Conservation (phyloP, 768 basidiomycete species). For the Wakefieldia striispora region DNA sequence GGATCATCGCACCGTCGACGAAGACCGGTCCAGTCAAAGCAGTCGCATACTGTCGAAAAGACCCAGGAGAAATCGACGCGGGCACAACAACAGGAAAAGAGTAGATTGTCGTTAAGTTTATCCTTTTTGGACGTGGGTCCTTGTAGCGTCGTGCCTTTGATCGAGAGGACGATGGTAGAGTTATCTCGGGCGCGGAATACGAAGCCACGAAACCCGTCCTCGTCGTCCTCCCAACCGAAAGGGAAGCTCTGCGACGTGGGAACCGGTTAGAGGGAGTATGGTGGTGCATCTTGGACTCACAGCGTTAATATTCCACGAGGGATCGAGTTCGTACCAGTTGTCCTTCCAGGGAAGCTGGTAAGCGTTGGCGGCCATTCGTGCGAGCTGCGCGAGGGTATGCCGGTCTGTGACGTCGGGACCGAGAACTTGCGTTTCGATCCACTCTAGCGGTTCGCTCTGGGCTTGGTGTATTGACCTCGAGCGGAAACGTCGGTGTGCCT, state of each 20-base stretch:
- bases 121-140: constrained; percentile 89
- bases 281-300: constrained; percentile 20
- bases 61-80: constrained; percentile 85
- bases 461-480: constrained; percentile 45
- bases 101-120: constrained; percentile 87
- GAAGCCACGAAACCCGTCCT: constrained; percentile 85
- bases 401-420: constrained; percentile 79
- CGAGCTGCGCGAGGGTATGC: constrained; percentile 79
- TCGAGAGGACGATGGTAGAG: constrained; percentile 78
- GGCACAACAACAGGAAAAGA: constrained; percentile 94
- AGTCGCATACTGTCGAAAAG: constrained; percentile 84
- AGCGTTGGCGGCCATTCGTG: constrained; percentile 86
- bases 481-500: constrained; percentile 51
- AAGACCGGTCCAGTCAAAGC: constrained; percentile 52
- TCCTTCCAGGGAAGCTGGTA: constrained; percentile 69
- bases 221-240: constrained; percentile 67
- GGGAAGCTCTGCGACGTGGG: constrained; percentile 60
- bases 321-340: constrained; percentile 82
- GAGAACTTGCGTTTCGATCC: constrained; percentile 64
- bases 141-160: constrained; percentile 86
- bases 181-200: constrained; percentile 81
- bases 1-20: constrained; percentile 72
- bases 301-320: constrained; percentile 62
- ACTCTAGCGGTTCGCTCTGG: constrained; percentile 55
- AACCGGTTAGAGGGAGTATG: constrained; percentile 5